Conservation (phyloP, 148 eudicot species). For the Amaranthus hypochondriacus region DNA sequence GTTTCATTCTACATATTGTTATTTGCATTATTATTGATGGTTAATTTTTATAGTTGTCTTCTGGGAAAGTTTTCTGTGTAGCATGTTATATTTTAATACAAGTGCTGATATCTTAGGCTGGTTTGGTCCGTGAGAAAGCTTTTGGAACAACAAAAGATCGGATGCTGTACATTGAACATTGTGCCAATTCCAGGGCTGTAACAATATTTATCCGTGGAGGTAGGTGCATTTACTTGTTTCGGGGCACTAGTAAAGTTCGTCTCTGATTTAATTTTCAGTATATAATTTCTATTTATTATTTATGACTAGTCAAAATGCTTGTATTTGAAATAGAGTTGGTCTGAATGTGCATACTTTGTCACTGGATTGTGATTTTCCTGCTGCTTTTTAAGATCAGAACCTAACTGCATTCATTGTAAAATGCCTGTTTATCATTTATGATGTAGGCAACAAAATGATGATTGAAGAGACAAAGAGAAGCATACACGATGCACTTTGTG, state of each 20-base stretch:
- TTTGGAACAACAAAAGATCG: constrained; percentile 96
- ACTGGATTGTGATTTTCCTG: neutral
- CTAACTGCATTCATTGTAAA: neutral
- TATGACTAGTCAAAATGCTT: no score
- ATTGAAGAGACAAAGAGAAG: constrained; percentile 97
- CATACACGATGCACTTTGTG: constrained; percentile 88
- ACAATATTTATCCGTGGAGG: constrained; percentile 97
- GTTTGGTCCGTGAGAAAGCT: constrained; percentile 90
- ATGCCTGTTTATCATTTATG: constrained; percentile 6
- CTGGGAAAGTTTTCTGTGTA: neutral
- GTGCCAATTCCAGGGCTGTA: constrained; percentile 96
- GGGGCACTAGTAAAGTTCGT: neutral
- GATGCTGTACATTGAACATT: constrained; percentile 91
- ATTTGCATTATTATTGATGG: no score
- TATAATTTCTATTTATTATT: neutral
- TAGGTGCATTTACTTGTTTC: constrained; percentile 24
- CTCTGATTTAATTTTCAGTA: neutral
- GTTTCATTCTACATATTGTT: no score
- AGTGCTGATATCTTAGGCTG: constrained; percentile 51
- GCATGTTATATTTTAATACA: constrained; percentile 3
- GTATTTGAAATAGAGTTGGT: neutral
- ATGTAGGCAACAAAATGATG: constrained; percentile 92
- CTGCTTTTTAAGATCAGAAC: neutral
- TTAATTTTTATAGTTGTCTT: neutral
- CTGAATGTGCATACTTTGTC: neutral